Percentiles rank a stretch among this genome's conserved stretches.
Evolutionary conservation across 2,329 filamentous ascomycete genomes (phyloP).

Genomic region (Cladosporium sp.): DNA sequence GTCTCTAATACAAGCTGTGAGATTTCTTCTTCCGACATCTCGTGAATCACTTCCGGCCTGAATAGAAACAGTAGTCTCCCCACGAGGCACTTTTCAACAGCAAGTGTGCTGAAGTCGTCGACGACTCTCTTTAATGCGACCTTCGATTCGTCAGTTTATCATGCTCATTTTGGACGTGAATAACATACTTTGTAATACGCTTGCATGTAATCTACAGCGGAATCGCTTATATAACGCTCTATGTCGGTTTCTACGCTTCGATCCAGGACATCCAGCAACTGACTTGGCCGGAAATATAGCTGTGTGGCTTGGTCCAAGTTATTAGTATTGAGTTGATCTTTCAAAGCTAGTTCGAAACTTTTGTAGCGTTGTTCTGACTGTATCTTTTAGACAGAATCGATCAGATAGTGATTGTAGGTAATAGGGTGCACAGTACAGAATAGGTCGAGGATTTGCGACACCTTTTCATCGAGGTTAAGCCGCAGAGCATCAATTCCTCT

Average conservation of each 20-base stretch:
- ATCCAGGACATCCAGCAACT: constrained; percentile 17
- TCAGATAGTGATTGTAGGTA: constrained; percentile 35
- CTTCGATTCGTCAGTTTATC: constrained; percentile 21
- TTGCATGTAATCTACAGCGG: constrained; percentile 29
- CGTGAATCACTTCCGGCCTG: constrained; percentile 18
- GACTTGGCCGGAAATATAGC: constrained; percentile 10
- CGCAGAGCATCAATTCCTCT: constrained; percentile 11
- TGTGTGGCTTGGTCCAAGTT: not conserved
- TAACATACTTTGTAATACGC: constrained; percentile 28
- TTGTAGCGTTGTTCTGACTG: constrained; percentile 17
- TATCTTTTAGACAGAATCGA: constrained; percentile 31
- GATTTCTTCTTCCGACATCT: constrained; percentile 34
- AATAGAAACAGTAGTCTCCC: not conserved
- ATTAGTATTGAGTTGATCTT: not conserved
- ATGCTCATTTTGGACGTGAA: not conserved
- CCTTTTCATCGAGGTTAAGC: constrained; percentile 10
- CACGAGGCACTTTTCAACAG: constrained; percentile 29
- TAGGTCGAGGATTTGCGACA: constrained; percentile 16
- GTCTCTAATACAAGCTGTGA: constrained; percentile 33
- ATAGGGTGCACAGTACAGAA: constrained; percentile 24
- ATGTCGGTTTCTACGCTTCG: constrained; percentile 25
- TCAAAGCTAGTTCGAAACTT: constrained; percentile 4
- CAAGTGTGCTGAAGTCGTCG: constrained; percentile 38
- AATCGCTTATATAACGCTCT: constrained; percentile 28
- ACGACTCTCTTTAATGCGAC: constrained; percentile 39